Evolutionary conservation across 257 asterid species (phyloP).

Genomic region (Plantago elongata): DNA sequence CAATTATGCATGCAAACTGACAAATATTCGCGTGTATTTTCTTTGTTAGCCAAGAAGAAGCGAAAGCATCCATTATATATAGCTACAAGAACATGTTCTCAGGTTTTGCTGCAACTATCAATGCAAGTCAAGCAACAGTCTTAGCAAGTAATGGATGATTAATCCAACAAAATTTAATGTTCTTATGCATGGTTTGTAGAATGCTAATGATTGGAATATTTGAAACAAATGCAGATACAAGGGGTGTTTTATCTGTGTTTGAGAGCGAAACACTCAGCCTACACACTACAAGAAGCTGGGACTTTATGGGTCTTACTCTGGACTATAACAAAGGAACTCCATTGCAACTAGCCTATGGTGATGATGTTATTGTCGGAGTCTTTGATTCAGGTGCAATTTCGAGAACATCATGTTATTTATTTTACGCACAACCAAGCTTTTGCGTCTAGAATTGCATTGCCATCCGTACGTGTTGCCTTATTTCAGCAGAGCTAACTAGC

Average conservation of each 20-base stretch:
- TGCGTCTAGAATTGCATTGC: no score
- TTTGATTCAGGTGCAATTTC: slow-evolving; percentile 36
- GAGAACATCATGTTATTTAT: neutral
- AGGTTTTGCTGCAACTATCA: slow-evolving; percentile 56
- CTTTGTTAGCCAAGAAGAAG: slow-evolving; percentile 45
- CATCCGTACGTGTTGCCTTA: no score
- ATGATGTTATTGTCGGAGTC: slow-evolving; percentile 40
- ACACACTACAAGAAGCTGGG: slow-evolving; percentile 75
- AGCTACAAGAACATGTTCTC: slow-evolving; percentile 57
- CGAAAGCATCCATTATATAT: slow-evolving; percentile 44
- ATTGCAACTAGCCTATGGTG: slow-evolving; percentile 40
- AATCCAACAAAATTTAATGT: neutral
- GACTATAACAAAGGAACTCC: slow-evolving; percentile 30
- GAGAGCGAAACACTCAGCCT: slow-evolving; percentile 35
- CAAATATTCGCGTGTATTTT: neutral
- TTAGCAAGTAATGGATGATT: slow-evolving; percentile 33
- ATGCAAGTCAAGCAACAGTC: slow-evolving; percentile 45
- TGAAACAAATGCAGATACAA: slow-evolving; percentile 32
- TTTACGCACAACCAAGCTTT: neutral
- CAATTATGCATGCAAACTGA: no score
- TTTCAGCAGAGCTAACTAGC: no score
- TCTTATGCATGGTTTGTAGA: neutral
- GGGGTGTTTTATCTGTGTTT: slow-evolving; percentile 57
- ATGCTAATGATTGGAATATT: neutral
- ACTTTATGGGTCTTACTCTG: slow-evolving; percentile 50